Conservation (phyloP, 2,329 filamentous ascomycete species). For the Fusarium kyushuense region DNA sequence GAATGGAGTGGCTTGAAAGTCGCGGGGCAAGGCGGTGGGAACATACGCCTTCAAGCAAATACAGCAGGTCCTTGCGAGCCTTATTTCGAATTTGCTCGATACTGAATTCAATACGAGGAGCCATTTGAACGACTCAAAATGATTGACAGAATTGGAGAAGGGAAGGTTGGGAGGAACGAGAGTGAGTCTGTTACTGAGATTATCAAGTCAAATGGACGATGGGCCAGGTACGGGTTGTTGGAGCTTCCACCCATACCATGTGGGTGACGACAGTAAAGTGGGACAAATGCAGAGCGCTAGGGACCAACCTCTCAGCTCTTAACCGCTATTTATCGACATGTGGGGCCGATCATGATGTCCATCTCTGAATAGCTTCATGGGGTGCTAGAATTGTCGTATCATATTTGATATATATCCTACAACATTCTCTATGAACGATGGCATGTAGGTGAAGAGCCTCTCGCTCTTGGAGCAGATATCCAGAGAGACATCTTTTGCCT, state of each 20-base stretch:
- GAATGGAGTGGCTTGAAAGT: constrained; percentile 21
- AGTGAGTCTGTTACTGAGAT: constrained; percentile 30
- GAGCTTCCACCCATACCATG: constrained; percentile 27
- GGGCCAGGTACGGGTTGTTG: constrained; percentile 5
- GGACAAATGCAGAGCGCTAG: constrained; percentile 11
- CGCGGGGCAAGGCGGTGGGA: constrained; percentile 29
- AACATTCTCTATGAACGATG: not conserved
- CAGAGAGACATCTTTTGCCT: not conserved
- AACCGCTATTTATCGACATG: not conserved
- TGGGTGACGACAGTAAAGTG: constrained; percentile 42
- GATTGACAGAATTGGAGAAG: constrained; percentile 21
- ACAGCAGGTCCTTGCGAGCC: constrained; percentile 88
- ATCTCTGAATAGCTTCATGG: constrained; percentile 1
- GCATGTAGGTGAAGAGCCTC: not conserved
- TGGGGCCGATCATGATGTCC: constrained; percentile 12
- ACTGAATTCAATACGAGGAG: constrained; percentile 77
- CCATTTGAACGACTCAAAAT: constrained; percentile 68
- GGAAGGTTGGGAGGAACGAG: constrained; percentile 11
- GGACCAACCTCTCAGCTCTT: not conserved
- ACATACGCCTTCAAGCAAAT: constrained; percentile 95
- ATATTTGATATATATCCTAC: not conserved
- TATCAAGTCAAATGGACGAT: constrained; percentile 1
- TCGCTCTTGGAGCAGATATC: not conserved
- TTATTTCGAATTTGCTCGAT: constrained; percentile 82
- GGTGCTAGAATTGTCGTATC: no score